These are phyloP conservation scores for Kokia cookei DNA, from an alignment of 441 rosid genomes.

Conservation along the genomic window DNA sequence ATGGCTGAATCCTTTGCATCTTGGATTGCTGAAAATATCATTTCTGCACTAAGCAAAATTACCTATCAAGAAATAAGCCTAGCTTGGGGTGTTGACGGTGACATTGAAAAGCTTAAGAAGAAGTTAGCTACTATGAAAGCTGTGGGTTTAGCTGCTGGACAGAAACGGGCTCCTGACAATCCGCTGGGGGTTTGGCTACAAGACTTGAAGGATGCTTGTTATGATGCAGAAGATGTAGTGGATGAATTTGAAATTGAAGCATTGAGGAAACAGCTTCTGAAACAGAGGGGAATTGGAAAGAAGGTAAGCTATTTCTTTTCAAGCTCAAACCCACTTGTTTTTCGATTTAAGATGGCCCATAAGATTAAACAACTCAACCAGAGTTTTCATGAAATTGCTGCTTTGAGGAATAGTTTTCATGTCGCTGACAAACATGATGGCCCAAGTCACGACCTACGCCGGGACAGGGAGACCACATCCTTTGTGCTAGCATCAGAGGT, in stretches of 20 bases:
- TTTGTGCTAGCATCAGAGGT: background rate
- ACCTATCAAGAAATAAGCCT: background rate
- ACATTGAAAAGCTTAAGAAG: background rate
- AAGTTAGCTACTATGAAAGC: background rate
- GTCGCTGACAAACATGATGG: background rate
- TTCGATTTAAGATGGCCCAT: background rate
- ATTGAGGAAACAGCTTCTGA: background rate
- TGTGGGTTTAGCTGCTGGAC: background rate
- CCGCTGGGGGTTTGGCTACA: background rate
- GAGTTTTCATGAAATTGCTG: background rate
- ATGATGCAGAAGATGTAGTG: background rate
- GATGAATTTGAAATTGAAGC: background rate
- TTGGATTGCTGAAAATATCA: background rate
- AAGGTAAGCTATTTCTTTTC: slow-evolving; percentile 12
- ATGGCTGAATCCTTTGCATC: background rate
- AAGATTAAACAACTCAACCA: background rate
- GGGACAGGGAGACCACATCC: background rate
- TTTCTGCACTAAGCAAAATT: background rate
- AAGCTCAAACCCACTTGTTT: background rate
- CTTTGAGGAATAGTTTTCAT: background rate
- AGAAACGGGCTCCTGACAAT: background rate
- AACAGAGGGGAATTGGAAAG: background rate
- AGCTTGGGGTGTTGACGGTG: background rate
- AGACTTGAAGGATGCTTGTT: background rate
- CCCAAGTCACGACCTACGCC: background rate